Evolutionary conservation across 495 filamentous ascomycete genomes (phyloP).

Genomic region (Aspergillus ellipticus): DNA sequence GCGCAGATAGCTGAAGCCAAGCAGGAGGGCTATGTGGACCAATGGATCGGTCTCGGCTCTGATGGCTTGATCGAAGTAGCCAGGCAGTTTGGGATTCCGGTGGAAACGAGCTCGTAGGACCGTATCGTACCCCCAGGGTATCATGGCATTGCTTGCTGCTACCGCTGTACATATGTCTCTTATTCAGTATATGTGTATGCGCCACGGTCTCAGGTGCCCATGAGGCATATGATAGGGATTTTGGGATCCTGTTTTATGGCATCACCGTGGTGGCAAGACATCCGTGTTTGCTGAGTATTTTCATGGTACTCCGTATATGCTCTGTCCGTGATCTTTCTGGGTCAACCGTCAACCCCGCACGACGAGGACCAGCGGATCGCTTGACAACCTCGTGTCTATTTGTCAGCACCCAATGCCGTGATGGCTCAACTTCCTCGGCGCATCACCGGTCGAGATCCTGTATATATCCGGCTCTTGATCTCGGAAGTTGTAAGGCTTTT

Average conservation of each 20-base stretch:
- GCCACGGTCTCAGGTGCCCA: neutral
- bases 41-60: constrained; percentile 25
- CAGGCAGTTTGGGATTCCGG: constrained; percentile 24
- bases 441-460: neutral
- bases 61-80: constrained; percentile 35
- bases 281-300: no score
- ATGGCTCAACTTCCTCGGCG: neutral
- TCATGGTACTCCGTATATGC: no score
- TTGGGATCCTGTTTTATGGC: no score
- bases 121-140: neutral
- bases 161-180: neutral
- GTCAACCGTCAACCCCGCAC: neutral
- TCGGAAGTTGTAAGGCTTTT: no score
- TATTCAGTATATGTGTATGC: neutral
- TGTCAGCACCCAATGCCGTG: neutral
- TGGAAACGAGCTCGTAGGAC: neutral
- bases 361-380: neutral
- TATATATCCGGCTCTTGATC: neutral
- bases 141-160: neutral
- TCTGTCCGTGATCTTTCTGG: neutral
- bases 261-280: no score
- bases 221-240: neutral
- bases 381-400: neutral
- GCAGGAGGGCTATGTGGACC: constrained; percentile 53
- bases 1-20: constrained; percentile 39